Conservation (phyloP, 805 yeast species). For the Sungouiella thailandica region DNA sequence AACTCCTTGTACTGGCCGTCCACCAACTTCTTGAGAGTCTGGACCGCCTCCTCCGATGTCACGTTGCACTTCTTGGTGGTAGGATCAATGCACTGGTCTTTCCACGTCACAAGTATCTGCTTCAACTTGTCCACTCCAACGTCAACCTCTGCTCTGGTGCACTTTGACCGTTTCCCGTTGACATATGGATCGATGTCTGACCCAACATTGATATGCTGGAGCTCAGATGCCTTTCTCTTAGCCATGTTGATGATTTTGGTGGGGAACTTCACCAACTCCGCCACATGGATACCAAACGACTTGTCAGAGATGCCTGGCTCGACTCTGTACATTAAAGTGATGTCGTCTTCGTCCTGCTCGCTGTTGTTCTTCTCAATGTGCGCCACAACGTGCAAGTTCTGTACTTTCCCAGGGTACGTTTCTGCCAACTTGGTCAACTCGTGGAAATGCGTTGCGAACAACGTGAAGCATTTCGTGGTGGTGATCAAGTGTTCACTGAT, state of each 20-base stretch:
- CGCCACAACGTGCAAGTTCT: constrained; percentile 89
- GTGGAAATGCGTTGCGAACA: constrained; percentile 97
- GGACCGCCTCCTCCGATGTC: constrained; percentile 36
- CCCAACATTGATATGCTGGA: constrained; percentile 52
- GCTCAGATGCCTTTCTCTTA: constrained; percentile 84
- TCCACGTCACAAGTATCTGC: constrained; percentile 54
- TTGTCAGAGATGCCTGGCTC: constrained; percentile 94
- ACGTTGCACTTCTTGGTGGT: constrained; percentile 16
- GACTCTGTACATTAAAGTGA: constrained; percentile 87
- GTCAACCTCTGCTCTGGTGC: constrained; percentile 46
- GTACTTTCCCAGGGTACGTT: constrained; percentile 51
- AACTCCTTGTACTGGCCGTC: constrained; percentile 15
- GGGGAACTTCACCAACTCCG: constrained; percentile 93
- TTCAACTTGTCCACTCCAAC: constrained; percentile 49
- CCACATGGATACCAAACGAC: constrained; percentile 97
- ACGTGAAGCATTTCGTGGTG: constrained; percentile 67
- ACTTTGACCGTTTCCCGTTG: constrained; percentile 46
- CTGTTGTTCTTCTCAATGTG: constrained; percentile 55
- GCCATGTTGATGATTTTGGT: constrained; percentile 90
- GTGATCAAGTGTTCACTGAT: constrained; percentile 80
- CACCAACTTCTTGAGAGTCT: constrained; percentile 33
- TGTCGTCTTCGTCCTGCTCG: constrained; percentile 47
- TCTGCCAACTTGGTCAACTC: constrained; percentile 81
- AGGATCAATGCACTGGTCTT: constrained; percentile 31
- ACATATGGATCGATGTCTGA: constrained; percentile 35